A percentile compares a stretch with the other conserved stretches of the same genome.
These are phyloP conservation scores for Aureobasidium subglaciale DNA, from an alignment of 2,329 filamentous ascomycete species.

Conservation along the genomic window DNA sequence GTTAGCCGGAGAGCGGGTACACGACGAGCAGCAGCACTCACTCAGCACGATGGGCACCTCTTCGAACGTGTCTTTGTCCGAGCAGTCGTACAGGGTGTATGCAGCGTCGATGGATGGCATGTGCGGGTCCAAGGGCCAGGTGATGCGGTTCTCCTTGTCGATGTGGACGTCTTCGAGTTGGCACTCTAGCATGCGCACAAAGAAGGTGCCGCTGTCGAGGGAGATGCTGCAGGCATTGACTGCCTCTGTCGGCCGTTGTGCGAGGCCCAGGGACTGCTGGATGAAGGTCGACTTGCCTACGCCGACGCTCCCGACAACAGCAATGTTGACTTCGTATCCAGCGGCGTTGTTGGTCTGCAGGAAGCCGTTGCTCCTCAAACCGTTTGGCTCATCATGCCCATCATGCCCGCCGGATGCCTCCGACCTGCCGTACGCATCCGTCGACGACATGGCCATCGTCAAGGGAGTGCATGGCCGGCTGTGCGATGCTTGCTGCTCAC, in stretches of 20 bases:
- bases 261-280: constrained; percentile 49
- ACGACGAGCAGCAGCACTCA: constrained; percentile 46
- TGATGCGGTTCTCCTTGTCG: constrained; percentile 44
- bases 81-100: constrained; percentile 81
- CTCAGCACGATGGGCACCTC: constrained; percentile 70
- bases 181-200: constrained; percentile 53
- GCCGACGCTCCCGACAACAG: constrained; percentile 47
- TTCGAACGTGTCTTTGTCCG: constrained; percentile 65
- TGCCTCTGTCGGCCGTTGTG: constrained; percentile 34
- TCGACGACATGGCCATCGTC: too few species aligned
- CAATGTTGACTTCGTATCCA: constrained; percentile 51
- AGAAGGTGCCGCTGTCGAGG: constrained; percentile 48
- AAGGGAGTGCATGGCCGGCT: too few species aligned
- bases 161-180: constrained; percentile 45
- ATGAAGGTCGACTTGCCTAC: constrained; percentile 56
- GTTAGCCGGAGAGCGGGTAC: constrained; percentile 13
- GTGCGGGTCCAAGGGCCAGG: constrained; percentile 60
- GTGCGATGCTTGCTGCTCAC: too few species aligned
- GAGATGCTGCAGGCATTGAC: constrained; percentile 48
- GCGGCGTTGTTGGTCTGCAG: constrained; percentile 18
- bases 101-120: constrained; percentile 75
- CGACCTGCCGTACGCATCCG: too few species aligned
- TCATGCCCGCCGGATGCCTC: too few species aligned
- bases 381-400: too few species aligned
- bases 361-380: constrained; percentile 15